A percentile compares a stretch with the other conserved stretches of the same genome.
These are phyloP conservation scores for Apiotrichum siamense DNA, from an alignment of 1,284 basidiomycete genomes.

Conservation along the genomic window DNA sequence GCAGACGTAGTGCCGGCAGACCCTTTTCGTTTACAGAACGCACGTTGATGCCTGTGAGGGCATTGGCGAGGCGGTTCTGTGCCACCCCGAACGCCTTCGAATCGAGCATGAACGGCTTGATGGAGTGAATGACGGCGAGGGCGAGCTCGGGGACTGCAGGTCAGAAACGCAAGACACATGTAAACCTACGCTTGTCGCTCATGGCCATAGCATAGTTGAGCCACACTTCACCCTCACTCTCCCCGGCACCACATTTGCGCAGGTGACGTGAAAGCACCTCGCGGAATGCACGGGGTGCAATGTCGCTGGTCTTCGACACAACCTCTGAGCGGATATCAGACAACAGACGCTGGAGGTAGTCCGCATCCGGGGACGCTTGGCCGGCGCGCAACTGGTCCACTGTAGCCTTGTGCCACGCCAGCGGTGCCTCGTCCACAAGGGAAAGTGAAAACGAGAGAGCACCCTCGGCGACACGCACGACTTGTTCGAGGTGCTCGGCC, in stretches of 20 bases:
- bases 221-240: constrained; percentile 69
- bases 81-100: constrained; percentile 70
- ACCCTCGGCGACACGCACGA: constrained; percentile 57
- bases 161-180: not conserved
- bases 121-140: constrained; percentile 59
- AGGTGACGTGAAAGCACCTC: constrained; percentile 59
- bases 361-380: constrained; percentile 10
- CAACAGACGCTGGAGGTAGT: constrained; percentile 34
- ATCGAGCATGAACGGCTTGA: constrained; percentile 61
- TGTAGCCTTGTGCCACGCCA: constrained; percentile 53
- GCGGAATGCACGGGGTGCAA: constrained; percentile 57
- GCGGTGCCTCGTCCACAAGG: constrained; percentile 47
- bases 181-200: constrained; percentile 56
- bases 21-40: constrained; percentile 63
- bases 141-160: constrained; percentile 60
- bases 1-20: constrained; percentile 60
- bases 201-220: constrained; percentile 59
- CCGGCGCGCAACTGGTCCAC: constrained; percentile 43
- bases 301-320: constrained; percentile 26
- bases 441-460: constrained; percentile 64
- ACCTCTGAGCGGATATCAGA: constrained; percentile 5
- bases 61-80: constrained; percentile 82
- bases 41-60: constrained; percentile 63
- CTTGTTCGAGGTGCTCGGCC: constrained; percentile 47
- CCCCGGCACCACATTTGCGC: constrained; percentile 54